Conservation (phyloP, 805 yeast species). For the Candida sithepensis region DNA sequence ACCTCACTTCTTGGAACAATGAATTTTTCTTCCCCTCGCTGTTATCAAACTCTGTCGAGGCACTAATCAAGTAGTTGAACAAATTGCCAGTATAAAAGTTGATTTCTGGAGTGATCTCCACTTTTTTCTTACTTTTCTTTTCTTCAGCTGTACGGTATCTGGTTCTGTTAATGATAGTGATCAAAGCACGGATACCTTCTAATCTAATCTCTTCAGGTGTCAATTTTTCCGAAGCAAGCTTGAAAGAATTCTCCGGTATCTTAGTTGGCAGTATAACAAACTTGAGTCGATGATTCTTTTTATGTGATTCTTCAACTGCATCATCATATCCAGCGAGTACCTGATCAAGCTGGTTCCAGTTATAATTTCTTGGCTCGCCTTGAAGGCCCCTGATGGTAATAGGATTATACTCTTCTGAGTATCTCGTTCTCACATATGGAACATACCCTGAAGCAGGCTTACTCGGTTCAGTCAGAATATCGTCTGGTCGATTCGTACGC, state of each 20-base stretch:
- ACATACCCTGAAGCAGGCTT: slow-evolving; percentile 31
- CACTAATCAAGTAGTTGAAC: slow-evolving; percentile 53
- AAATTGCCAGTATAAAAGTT: slow-evolving; percentile 85
- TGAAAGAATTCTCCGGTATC: slow-evolving; percentile 51
- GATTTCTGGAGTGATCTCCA: slow-evolving; percentile 67
- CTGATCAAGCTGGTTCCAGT: slow-evolving; percentile 93
- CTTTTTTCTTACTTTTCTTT: slow-evolving; percentile 32
- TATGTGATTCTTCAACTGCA: slow-evolving; percentile 50
- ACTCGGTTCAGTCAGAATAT: slow-evolving; percentile 23
- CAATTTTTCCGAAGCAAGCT: slow-evolving; percentile 50
- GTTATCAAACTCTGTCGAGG: slow-evolving; percentile 21
- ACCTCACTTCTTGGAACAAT: slow-evolving; percentile 26
- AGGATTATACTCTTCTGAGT: slow-evolving; percentile 61
- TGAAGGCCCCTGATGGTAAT: slow-evolving; percentile 55
- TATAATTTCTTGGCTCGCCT: slow-evolving; percentile 50
- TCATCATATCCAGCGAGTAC: slow-evolving; percentile 89
- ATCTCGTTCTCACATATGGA: slow-evolving; percentile 71
- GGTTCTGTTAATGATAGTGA: slow-evolving; percentile 58
- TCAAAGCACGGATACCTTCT: slow-evolving; percentile 80
- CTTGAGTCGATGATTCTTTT: slow-evolving; percentile 62
- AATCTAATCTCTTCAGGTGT: slow-evolving; percentile 83
- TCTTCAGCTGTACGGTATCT: slow-evolving; percentile 44
- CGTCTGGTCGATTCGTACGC: slow-evolving; percentile 30
- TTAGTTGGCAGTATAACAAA: slow-evolving; percentile 82
- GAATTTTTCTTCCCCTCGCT: slow-evolving; percentile 16